These are phyloP conservation scores for Nakaseomyces bracarensis DNA, from an alignment of 1,139 yeast genomes.

Conservation along the genomic window DNA sequence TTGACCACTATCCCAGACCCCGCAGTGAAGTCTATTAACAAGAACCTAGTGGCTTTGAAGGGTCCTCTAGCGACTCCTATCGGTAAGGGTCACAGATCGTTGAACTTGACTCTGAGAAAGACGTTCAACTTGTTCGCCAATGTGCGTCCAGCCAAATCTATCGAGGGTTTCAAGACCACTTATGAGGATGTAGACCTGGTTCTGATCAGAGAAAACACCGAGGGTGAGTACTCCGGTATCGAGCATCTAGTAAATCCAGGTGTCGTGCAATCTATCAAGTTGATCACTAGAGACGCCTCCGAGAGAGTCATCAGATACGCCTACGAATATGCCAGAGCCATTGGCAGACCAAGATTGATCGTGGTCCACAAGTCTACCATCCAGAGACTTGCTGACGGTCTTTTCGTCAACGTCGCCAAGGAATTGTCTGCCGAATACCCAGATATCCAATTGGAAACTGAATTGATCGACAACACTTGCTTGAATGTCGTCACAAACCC, in stretches of 20 bases:
- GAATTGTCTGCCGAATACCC: slow-evolving; percentile 89
- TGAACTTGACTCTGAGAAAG: slow-evolving; percentile 95
- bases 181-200: slow-evolving; percentile 92
- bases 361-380: slow-evolving; percentile 98
- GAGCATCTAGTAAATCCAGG: slow-evolving; percentile 98
- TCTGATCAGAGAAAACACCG: slow-evolving; percentile 96
- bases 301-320: slow-evolving; percentile 96
- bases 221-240: slow-evolving; percentile 98
- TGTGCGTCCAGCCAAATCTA: slow-evolving; percentile 93
- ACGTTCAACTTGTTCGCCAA: slow-evolving; percentile 93
- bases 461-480: slow-evolving; percentile 92
- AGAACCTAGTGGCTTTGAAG: slow-evolving; percentile 88
- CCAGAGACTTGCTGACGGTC: slow-evolving; percentile 97
- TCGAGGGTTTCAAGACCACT: slow-evolving; percentile 90
- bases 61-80: slow-evolving; percentile 98
- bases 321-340: slow-evolving; percentile 87
- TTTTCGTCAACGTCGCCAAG: slow-evolving; percentile 85
- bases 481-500: slow-evolving; percentile 87
- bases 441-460: slow-evolving; percentile 71
- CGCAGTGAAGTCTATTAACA: slow-evolving; percentile 88
- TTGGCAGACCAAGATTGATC: slow-evolving; percentile 79
- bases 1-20: slow-evolving; percentile 89
- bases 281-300: slow-evolving; percentile 92
- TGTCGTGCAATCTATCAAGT: slow-evolving; percentile 94
- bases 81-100: slow-evolving; percentile 96